phyloP scores from a whole-genome alignment of 225 moss, liverwort and hornwort species.

The Takakia lepidozioides region DNA sequence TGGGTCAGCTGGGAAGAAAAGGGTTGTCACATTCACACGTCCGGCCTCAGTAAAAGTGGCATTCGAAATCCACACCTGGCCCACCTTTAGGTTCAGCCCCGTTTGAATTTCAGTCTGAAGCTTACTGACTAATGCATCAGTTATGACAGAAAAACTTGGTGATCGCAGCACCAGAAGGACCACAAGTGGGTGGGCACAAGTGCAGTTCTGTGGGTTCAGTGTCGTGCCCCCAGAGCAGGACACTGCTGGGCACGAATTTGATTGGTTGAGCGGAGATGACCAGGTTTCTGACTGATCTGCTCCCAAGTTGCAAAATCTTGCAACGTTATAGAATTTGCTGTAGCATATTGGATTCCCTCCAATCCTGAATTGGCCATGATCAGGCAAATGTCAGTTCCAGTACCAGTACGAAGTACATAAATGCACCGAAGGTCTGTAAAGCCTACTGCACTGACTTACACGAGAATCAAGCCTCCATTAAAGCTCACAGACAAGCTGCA shows the following conservation, averaged over 20 bases:
- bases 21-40: slow-evolving; percentile 9
- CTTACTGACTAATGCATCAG: neutral
- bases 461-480: no score
- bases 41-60: slow-evolving; percentile 14
- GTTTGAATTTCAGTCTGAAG: slow-evolving; percentile 1
- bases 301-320: slow-evolving; percentile 9
- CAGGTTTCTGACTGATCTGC: neutral
- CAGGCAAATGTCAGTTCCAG: neutral
- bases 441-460: no score
- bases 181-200: slow-evolving; percentile 34
- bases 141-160: slow-evolving; percentile 37
- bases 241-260: neutral
- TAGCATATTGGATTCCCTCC: slow-evolving; percentile 40
- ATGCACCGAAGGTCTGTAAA: no score
- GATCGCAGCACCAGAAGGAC: slow-evolving; percentile 33
- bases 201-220: slow-evolving; percentile 28
- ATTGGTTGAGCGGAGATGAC: neutral
- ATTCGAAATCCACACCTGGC: slow-evolving; percentile 15
- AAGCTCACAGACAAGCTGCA: no score
- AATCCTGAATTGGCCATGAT: slow-evolving; percentile 16
- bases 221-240: neutral
- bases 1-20: slow-evolving; percentile 25
- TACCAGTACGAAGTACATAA: no score
- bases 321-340: slow-evolving; percentile 6
- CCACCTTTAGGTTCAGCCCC: slow-evolving; percentile 5